Evolutionary conservation across 495 filamentous ascomycete genomes (phyloP).

Genomic region (Umbilicaria muhlenbergii): DNA sequence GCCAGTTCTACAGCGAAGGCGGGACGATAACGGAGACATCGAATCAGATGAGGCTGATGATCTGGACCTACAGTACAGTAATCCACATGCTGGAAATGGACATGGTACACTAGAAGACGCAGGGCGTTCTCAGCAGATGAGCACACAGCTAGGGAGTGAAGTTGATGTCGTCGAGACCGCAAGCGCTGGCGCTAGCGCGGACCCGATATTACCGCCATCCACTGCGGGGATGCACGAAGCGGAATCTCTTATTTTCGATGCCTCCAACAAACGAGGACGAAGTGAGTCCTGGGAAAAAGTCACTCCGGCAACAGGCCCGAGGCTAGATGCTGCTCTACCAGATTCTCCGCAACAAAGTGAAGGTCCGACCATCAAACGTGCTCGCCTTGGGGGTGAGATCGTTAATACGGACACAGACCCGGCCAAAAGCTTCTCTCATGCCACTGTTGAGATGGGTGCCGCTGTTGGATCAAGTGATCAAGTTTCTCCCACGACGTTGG

Average conservation of each 20-base stretch:
- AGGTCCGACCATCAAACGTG: no score
- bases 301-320: no score
- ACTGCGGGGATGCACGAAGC: no score
- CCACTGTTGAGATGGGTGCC: background rate
- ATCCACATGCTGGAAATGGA: slow-evolving; percentile 6
- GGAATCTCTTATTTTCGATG: no score
- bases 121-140: background rate
- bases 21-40: slow-evolving; percentile 3
- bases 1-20: slow-evolving; percentile 26
- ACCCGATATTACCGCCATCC: background rate
- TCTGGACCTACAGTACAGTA: slow-evolving; percentile 5
- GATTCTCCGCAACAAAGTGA: no score
- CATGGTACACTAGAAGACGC: background rate
- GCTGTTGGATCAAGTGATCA: background rate
- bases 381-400: background rate
- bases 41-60: slow-evolving; percentile 3
- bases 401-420: background rate
- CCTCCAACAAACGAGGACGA: no score
- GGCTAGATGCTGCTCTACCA: no score
- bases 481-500: background rate
- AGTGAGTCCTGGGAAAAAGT: no score
- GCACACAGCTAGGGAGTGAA: background rate
- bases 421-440: background rate
- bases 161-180: background rate
- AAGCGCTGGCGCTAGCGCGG: background rate